Base-by-base conservation (phyloP, 1,284 basidiomycete species). In the Pisolithus thermaeus region DNA sequence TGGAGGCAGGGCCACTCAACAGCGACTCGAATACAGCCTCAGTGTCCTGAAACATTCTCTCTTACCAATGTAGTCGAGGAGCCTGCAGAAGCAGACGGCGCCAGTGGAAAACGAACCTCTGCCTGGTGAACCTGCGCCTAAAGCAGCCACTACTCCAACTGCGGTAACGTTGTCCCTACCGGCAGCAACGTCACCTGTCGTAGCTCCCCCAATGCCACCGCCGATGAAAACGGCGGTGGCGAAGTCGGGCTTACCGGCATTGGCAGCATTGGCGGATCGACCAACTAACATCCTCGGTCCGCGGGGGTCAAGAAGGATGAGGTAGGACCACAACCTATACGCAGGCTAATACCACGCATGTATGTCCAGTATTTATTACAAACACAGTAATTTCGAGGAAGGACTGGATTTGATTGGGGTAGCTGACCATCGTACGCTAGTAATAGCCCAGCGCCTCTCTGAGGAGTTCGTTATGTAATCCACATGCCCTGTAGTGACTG, bases 1-100 rank as follows among this genome's bases (percentile, higher is more conserved):
- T 79, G 79, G 76, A 74, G 70, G 58, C 66, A 66, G 49, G 65
- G 65, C 35, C 61, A 62, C 14, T 52, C 61, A 7, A 66, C 68
- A 12, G 41, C 49, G 16, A 55, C 23, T 27, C 52, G 36, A 52
- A 40, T 16, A 32, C 46, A 9, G 60, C 56, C 6, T 64, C 64
- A 18, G 51, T 52, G n/a, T n/a, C 62, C 57, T 40, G 61, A 68
- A 42, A 59, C 66, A 50, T 59, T 62, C 8, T 60, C 62, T 38
- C 56, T 69, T n/a, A 66, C 69, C 8, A 66, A 69, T 12, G 65
- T 62, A 28, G 58, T 55, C 23, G 58, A 55, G 9, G 59, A 54
- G n/a, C 47, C 28, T 16, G 45, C 39, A 6, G 46, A 51, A n/a
- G n/a, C 32, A 50, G 11, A 59, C 60, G n/a, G 47, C 54, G 20